Percentiles rank a stretch among this genome's conserved stretches.
phyloP scores from a whole-genome alignment of 805 yeast species.

The Cyberlindnera americana region DNA sequence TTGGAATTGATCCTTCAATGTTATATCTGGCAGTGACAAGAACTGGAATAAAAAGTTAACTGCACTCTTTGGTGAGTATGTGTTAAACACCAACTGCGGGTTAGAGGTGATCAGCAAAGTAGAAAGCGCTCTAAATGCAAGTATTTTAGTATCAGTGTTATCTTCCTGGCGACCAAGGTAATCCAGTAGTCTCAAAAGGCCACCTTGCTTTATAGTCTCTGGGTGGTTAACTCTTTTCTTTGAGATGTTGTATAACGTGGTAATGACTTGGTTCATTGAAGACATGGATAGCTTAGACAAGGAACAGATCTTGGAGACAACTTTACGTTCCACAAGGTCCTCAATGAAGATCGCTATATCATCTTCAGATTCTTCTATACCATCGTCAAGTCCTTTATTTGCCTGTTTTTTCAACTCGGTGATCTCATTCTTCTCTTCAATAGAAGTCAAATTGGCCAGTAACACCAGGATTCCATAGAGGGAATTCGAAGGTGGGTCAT shows the following conservation, averaged over 20 bases:
- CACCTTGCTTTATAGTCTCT: conserved; percentile 45
- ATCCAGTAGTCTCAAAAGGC: conserved; percentile 35
- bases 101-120: conserved; percentile 41
- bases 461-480: conserved; percentile 33
- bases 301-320: conserved; percentile 15
- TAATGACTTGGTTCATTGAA: conserved; percentile 29
- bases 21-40: conserved; percentile 25
- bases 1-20: conserved; percentile 42
- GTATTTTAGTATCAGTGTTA: conserved; percentile 11
- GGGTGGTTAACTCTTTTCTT: conserved; percentile 24
- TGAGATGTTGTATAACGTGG: conserved; percentile 31
- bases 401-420: conserved; percentile 31
- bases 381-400: conserved; percentile 27
- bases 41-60: conserved; percentile 37
- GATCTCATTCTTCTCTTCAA: conserved; percentile 26
- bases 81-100: conserved; percentile 40
- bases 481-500: conserved; percentile 12
- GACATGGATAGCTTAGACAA: conserved; percentile 18
- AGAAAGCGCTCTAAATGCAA: conserved; percentile 42
- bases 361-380: conserved; percentile 16
- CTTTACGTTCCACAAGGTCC: conserved; percentile 24
- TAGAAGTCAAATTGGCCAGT: conserved; percentile 31
- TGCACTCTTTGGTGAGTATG: conserved; percentile 21
- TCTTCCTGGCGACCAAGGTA: conserved; percentile 11
- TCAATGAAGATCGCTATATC: conserved; percentile 18